Base-by-base conservation (phyloP, 768 basidiomycete species). In the Amyloporia xantha region DNA sequence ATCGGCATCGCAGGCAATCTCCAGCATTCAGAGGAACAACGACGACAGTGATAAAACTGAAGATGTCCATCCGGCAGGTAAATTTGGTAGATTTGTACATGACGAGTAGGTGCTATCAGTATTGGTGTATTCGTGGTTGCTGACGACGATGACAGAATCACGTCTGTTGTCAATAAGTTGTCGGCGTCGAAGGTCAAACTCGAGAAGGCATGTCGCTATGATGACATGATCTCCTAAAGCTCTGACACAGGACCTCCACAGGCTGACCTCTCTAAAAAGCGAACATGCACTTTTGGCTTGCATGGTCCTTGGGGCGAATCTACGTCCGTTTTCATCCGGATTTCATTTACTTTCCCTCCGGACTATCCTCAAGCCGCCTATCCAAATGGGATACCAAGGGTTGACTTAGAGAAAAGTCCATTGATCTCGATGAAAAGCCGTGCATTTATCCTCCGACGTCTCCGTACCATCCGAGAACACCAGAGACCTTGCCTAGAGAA, bases 221-320 rank as follows among this genome's bases (percentile, higher is more conserved):
- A n/a, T n/a, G n/a, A n/a, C n/a, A n/a, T n/a, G n/a, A n/a, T n/a
- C n/a, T n/a, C n/a, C n/a, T n/a, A n/a, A n/a, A n/a, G n/a, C n/a
- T n/a, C n/a, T n/a, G n/a, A n/a, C n/a, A n/a, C 28, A 12, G n/a
- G 25, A 20, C 2, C n/a, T 5, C 19, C 1, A 2, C 54, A 86
- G 83, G 78, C 80, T 39, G 85, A 87, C 47, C 68, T 86, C 33
- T 71, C 73, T 6, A 86, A 85, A 62, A 81, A 77, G 56, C 80
- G 91, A 9, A 85, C 81, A 12, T 89, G 90, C 56, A 92, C 91
- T 1, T 73, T 96, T 41, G 88, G 91, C 3, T 69, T 97, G 37
- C 82, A 90, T 54, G 90, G 90, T 2, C 92, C 91, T 2, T 94
- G 92, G 92, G 91, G 88, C n/a, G 86, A 85, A 48, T 79, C 76